Base-by-base conservation (phyloP, 305 asterid species). In the Striga hermonthica region DNA sequence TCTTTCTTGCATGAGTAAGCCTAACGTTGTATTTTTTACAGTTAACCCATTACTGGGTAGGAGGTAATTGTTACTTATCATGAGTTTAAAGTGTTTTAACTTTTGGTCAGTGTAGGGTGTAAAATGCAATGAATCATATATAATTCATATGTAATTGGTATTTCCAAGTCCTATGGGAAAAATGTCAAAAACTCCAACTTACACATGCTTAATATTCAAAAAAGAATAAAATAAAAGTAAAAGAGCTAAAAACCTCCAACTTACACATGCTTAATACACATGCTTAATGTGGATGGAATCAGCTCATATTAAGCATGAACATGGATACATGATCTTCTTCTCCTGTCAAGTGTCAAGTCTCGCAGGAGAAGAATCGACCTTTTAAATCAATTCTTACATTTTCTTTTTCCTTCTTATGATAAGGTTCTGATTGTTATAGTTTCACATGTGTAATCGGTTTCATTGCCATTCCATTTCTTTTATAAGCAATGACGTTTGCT, bases 401-500 rank as follows among this genome's bases (percentile, higher is more conserved):
- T 41, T 41, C 9, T 41, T 67, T 52, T 57, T 9, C 34, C 13
- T 56, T 62, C 57, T 49, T 28, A 66, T 12, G 61, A 45, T 45
- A 13, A 48, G 14, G 8, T 48, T 8, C 14, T 48, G 54, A 12
- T 48, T 9, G 22, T 6, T 22, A 4, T 16, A 14, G 8, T 52
- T 10, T 52, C 31, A 15, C 55, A 14, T 7, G 4, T 53, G 31
- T 22, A 22, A 22, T 22, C 31, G 2, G 31, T 22, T 22, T 22
- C 31, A 22, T 22, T 22, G 1, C 31, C 31, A 22, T 22, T 22
- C 31, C 2, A 22, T 22, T 22, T 22, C 31, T 22, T 22, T 22
- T 22, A 22, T 22, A 22, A 22, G 31, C 31, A 22, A 22, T 22
- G 31, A 22, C 31, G 2, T 22, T 22, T 22, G 31, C 31, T 22